phyloP scores from a whole-genome alignment of 441 rosid species.

The Populus trichocarpa region DNA sequence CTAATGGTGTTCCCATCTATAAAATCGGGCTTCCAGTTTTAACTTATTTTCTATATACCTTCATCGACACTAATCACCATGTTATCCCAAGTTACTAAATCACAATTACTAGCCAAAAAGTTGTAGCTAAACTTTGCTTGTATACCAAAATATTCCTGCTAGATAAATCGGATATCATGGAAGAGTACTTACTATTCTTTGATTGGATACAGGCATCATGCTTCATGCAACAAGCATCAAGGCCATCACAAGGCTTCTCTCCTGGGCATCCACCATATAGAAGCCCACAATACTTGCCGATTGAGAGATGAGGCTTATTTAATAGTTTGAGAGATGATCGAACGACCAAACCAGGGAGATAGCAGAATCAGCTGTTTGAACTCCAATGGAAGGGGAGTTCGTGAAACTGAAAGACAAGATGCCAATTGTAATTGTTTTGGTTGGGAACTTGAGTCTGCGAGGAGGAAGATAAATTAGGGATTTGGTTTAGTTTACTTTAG shows the following conservation, averaged over 20 bases:
- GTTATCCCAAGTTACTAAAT: not conserved
- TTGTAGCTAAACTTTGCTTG: too few species aligned
- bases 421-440: too few species aligned
- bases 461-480: too few species aligned
- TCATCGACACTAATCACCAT: too few species aligned
- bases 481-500: too few species aligned
- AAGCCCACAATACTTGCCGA: slow-evolving; percentile 78
- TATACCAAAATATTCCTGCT: not conserved
- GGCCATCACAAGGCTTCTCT: too few species aligned
- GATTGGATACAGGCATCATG: slow-evolving; percentile 80
- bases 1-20: not conserved
- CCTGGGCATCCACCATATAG: slow-evolving; percentile 47
- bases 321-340: not conserved
- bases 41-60: too few species aligned
- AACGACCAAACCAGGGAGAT: slow-evolving; percentile 48
- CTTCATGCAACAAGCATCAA: slow-evolving; percentile 73
- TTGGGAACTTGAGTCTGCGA: too few species aligned
- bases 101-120: not conserved
- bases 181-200: slow-evolving; percentile 46
- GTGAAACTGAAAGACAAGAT: too few species aligned
- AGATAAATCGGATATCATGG: not conserved
- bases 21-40: too few species aligned
- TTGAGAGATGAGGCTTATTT: too few species aligned
- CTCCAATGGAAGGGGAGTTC: slow-evolving; percentile 33
- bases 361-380: slow-evolving; percentile 43